Conservation (phyloP, 116 monocot species). For the Thalassia testudinum region DNA sequence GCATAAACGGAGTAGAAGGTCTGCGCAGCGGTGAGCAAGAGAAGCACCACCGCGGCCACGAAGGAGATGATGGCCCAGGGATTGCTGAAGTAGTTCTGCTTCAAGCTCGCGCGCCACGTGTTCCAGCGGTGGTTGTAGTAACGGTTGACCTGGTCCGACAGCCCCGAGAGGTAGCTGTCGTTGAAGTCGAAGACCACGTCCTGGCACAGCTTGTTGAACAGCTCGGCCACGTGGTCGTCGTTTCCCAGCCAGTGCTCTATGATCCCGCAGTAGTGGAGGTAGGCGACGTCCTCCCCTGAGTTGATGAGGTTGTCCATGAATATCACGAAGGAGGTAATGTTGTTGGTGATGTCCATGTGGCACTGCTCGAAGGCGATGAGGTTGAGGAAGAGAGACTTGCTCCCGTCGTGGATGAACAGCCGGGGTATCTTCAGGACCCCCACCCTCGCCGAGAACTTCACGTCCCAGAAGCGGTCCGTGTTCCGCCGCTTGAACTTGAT, state of each 20-base stretch:
- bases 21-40: constrained; percentile 11
- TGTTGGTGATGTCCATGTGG: constrained; percentile 34
- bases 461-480: constrained; percentile 67
- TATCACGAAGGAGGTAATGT: constrained; percentile 65
- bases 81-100: constrained; percentile 16
- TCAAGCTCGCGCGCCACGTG: constrained; percentile 13
- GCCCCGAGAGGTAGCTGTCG: constrained; percentile 41
- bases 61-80: constrained; percentile 21
- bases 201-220: constrained; percentile 58
- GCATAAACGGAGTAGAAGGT: constrained; percentile 11
- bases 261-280: constrained; percentile 51
- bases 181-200: constrained; percentile 66
- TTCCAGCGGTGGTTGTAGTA: constrained; percentile 55
- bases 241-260: constrained; percentile 81
- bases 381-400: constrained; percentile 62
- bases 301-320: constrained; percentile 83
- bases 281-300: constrained; percentile 47
- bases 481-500: constrained; percentile 31
- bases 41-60: constrained; percentile 14
- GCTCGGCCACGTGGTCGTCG: constrained; percentile 50
- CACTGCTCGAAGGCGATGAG: constrained; percentile 92
- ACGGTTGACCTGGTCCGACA: constrained; percentile 50
- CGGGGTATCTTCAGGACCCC: constrained; percentile 57
- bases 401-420: constrained; percentile 61
- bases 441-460: constrained; percentile 22